phyloP scores from a whole-genome alignment of 2,329 filamentous ascomycete species.

The Lasiodiplodia citricola region DNA sequence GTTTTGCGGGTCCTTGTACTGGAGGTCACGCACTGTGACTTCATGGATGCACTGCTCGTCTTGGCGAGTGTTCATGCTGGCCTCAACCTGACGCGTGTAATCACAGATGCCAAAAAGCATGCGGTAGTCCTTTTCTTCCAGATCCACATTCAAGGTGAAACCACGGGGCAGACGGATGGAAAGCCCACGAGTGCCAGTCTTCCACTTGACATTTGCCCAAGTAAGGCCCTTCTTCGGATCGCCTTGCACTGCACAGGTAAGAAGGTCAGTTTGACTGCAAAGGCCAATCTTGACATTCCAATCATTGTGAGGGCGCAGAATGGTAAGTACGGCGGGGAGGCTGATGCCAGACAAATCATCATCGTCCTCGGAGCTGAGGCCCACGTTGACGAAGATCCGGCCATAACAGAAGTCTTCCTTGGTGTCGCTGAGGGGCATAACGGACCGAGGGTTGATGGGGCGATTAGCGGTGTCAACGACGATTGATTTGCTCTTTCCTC shows the following conservation, averaged over 20 bases:
- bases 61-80: constrained; percentile 68
- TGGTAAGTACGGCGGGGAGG: constrained; percentile 76
- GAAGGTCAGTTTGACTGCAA: constrained; percentile 77
- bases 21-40: constrained; percentile 72
- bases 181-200: constrained; percentile 68
- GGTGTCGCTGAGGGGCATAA: constrained; percentile 79
- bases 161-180: constrained; percentile 75
- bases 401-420: constrained; percentile 77
- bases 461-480: constrained; percentile 51
- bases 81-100: constrained; percentile 77
- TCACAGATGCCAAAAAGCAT: constrained; percentile 84
- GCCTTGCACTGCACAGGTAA: constrained; percentile 75
- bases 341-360: constrained; percentile 69
- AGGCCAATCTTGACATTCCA: constrained; percentile 74
- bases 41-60: constrained; percentile 76
- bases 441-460: constrained; percentile 61
- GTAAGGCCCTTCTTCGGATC: constrained; percentile 71
- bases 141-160: constrained; percentile 73
- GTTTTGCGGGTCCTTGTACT: constrained; percentile 78
- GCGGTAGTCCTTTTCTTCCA: constrained; percentile 77
- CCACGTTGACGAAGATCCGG: constrained; percentile 75
- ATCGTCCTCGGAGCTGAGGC: constrained; percentile 71
- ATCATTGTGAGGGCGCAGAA: constrained; percentile 72
- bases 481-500: constrained; percentile 56
- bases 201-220: constrained; percentile 86